Base-by-base conservation (phyloP, 306 rosid species). In the Crotalaria pallida region DNA sequence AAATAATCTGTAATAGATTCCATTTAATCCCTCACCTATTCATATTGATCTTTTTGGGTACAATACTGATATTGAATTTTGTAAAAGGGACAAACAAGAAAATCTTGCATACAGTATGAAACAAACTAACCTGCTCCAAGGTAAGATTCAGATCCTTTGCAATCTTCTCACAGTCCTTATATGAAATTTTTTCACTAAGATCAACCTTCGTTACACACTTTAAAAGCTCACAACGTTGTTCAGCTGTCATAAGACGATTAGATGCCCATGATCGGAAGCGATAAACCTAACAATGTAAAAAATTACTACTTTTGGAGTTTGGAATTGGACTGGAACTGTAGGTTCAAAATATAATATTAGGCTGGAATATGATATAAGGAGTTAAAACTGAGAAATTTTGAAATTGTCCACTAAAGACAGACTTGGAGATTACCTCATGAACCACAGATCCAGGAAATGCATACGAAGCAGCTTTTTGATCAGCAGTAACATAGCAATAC, bases 391-490 rank as follows among this genome's bases (percentile, higher is more conserved):
- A 57, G 26, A 62, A 72, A 5, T 24, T 47, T 56, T 6, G 47
- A 50, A 78, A 65, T 22, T 71, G 69, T 52, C 51, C 38, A 12
- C 56, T 1, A 38, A 34, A 69, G 50, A 57, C 3, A 74, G 45
- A 24, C 34, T 52, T 61, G 18, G 33, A 47, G 51, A 79, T 67
- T 85, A 94, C 99, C 96, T 88, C 99, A 31, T 57, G 84, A 68
- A 94, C 99, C 58, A 85, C 82, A 64, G 95, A 87, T 69, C 97
- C 97, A 80, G 99, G 99, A 78, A 94, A 94, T 63, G 99, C 97
- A 83, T 71, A 88, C 65, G 85, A 68, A 65, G 96, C 96, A 76
- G 92, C 86, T 76, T 80, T 78, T 41, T 74, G 79, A 82, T 94
- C 85, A 57, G 96, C 92, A 81, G 95, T 88, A 63, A 91, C 95